Percentiles rank a stretch among this genome's conserved stretches.
Evolutionary conservation across 768 basidiomycete species (phyloP).

Genomic region (Leccinellum rugosiceps): DNA sequence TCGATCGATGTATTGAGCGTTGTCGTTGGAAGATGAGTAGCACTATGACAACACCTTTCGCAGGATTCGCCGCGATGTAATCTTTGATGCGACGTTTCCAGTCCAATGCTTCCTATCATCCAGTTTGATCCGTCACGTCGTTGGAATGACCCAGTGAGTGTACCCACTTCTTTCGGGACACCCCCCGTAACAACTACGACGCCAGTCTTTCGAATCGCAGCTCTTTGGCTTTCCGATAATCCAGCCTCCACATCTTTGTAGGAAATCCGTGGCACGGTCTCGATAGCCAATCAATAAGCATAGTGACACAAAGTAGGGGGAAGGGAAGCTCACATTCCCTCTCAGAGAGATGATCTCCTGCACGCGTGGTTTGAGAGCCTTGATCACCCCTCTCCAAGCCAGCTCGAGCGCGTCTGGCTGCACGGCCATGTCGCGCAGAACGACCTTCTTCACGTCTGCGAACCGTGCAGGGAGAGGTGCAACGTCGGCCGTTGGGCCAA

Average conservation of each 20-base stretch:
- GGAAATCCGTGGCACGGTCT: slow-evolving; percentile 52
- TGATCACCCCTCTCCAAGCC: slow-evolving; percentile 55
- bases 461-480: slow-evolving; percentile 55
- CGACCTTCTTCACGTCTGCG: slow-evolving; percentile 51
- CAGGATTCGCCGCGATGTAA: slow-evolving; percentile 52
- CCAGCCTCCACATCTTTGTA: slow-evolving; percentile 46
- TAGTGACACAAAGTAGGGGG: neutral
- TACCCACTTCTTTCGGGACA: slow-evolving; percentile 47
- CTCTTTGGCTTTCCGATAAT: slow-evolving; percentile 42
- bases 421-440: slow-evolving; percentile 41
- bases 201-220: slow-evolving; percentile 49
- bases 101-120: slow-evolving; percentile 48
- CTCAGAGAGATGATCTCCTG: slow-evolving; percentile 47
- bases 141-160: slow-evolving; percentile 6
- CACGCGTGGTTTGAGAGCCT: slow-evolving; percentile 43
- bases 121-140: neutral
- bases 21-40: neutral
- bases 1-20: neutral
- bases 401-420: slow-evolving; percentile 32
- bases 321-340: slow-evolving; percentile 38
- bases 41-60: slow-evolving; percentile 46
- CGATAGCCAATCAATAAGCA: neutral
- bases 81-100: slow-evolving; percentile 57
- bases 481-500: slow-evolving; percentile 36
- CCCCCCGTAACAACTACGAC: slow-evolving; percentile 56